These are phyloP conservation scores for Ophiognomonia clavigignenti-juglandacearum DNA, from an alignment of 2,329 filamentous ascomycete genomes.

Conservation along the genomic window DNA sequence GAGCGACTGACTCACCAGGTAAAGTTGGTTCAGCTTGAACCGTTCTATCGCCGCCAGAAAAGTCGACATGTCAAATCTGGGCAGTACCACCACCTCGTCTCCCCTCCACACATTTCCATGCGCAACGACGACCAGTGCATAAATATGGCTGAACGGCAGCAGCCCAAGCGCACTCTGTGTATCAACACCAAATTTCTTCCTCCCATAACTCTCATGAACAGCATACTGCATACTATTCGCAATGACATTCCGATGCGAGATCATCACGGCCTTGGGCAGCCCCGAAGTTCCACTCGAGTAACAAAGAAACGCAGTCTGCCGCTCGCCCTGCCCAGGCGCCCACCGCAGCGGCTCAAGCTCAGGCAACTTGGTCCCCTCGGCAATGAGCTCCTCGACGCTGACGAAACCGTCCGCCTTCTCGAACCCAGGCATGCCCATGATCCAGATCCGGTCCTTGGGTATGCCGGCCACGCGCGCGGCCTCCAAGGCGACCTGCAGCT, in stretches of 20 bases:
- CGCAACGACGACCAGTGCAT: constrained; percentile 66
- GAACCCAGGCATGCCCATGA: constrained; percentile 62
- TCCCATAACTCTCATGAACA: constrained; percentile 35
- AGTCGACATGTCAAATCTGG: constrained; percentile 64
- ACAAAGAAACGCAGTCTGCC: constrained; percentile 70
- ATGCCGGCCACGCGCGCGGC: constrained; percentile 62
- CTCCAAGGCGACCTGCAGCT: constrained; percentile 59
- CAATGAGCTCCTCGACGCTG: constrained; percentile 62
- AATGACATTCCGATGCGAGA: constrained; percentile 75
- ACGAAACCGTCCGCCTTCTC: constrained; percentile 49
- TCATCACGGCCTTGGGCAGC: constrained; percentile 81
- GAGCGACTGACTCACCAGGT: constrained; percentile 43
- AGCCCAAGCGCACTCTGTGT: constrained; percentile 56
- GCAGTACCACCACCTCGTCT: constrained; percentile 65
- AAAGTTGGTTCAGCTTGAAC: constrained; percentile 62
- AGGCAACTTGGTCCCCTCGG: constrained; percentile 51
- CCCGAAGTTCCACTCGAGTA: constrained; percentile 79
- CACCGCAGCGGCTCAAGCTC: constrained; percentile 53
- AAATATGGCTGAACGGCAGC: constrained; percentile 80
- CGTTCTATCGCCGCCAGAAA: constrained; percentile 60
- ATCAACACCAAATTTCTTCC: constrained; percentile 30
- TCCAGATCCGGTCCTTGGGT: constrained; percentile 59
- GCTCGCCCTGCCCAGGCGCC: constrained; percentile 59
- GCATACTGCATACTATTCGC: constrained; percentile 65
- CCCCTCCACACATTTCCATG: constrained; percentile 64